Percentiles rank a stretch among this genome's conserved stretches.
These are phyloP conservation scores for Mucor saturninus DNA, from an alignment of 371 early-diverging fungal species.

Conservation along the genomic window DNA sequence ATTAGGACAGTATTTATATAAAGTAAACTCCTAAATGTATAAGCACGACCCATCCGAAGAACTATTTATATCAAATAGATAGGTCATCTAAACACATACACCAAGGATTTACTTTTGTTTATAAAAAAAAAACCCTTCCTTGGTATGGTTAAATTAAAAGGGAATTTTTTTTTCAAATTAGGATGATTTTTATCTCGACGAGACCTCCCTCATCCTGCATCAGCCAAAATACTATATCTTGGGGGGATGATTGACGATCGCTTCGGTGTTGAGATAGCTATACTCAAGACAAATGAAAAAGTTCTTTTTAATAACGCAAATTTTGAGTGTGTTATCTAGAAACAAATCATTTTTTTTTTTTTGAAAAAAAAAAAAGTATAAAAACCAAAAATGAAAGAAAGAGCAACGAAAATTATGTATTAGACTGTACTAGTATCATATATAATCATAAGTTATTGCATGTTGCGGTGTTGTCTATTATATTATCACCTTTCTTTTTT, in stretches of 20 bases:
- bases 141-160: conserved; percentile 32
- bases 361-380: background rate
- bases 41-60: conserved; percentile 27
- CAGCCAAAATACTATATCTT: background rate
- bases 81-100: conserved; percentile 13
- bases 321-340: background rate
- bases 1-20: conserved; percentile 15
- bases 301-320: background rate
- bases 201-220: conserved; percentile 25
- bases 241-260: background rate
- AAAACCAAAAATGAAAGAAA: background rate
- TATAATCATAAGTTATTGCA: conserved; percentile 4
- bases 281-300: too few relatives aligned
- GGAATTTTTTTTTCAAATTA: conserved; percentile 16
- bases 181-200: conserved; percentile 23
- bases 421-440: conserved; percentile 5
- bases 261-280: background rate
- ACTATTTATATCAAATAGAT: conserved; percentile 9
- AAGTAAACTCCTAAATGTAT: conserved; percentile 9
- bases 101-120: conserved; percentile 26
- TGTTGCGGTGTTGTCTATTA: background rate
- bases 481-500: background rate
- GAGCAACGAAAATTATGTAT: background rate
- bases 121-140: conserved; percentile 13
- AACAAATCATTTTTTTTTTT: background rate